A percentile compares a stretch with the other conserved stretches of the same genome.
phyloP scores from a whole-genome alignment of 1,139 yeast species.

The Candida labiduridarum region DNA sequence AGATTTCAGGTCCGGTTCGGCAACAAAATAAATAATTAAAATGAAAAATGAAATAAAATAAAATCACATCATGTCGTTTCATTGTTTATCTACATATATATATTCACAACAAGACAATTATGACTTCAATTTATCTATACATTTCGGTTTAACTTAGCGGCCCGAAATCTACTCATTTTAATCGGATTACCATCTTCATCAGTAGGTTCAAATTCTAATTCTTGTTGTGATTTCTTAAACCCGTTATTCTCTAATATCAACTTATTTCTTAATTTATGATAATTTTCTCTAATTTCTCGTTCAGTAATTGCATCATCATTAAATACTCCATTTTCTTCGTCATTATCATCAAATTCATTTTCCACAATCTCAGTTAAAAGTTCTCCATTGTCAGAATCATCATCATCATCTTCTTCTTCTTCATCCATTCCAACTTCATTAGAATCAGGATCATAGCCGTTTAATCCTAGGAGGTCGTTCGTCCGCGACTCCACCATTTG shows the following conservation, averaged over 20 bases:
- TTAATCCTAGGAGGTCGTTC: conserved; percentile 20
- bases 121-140: not conserved
- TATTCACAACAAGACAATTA: not conserved
- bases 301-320: conserved; percentile 33
- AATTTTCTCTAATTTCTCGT: conserved; percentile 54
- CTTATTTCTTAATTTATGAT: conserved; percentile 58
- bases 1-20: not conserved
- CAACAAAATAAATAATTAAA: not conserved
- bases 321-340: conserved; percentile 22
- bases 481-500: conserved; percentile 41
- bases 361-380: conserved; percentile 43
- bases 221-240: conserved; percentile 47
- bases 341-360: conserved; percentile 21
- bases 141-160: conserved; percentile 39
- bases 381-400: conserved; percentile 44
- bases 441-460: conserved; percentile 19
- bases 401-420: conserved; percentile 29
- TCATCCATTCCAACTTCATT: conserved; percentile 24
- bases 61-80: not conserved
- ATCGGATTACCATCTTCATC: conserved; percentile 65
- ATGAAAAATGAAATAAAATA: not conserved
- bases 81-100: not conserved
- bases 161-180: conserved; percentile 67
- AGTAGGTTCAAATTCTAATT: conserved; percentile 67
- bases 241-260: conserved; percentile 49